Evolutionary conservation across 2,329 filamentous ascomycete species (phyloP), one percentile per base, ranked within the genome.

Genomic region (Xylaria sp.): DNA sequence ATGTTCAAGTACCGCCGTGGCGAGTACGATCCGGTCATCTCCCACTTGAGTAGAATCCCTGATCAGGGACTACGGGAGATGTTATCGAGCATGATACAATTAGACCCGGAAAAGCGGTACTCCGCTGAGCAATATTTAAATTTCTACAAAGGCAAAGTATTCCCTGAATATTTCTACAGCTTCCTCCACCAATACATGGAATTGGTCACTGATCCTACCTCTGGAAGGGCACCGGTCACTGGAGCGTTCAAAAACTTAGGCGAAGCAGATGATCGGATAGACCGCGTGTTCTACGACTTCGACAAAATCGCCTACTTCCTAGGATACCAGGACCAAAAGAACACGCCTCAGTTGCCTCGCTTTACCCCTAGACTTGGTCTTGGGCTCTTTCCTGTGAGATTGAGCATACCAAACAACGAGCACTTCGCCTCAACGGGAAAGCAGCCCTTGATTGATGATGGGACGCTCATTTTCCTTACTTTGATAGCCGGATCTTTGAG

Each of bases 171-270:
- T 78, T 99, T 99, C 72, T 98, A 97, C 81, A 96, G 88, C 74
- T 98, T 99, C 74, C 82, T 99, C 33, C 95, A 99, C 74, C 94
- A 97, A 72, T 97, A 99, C 74, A 97, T 99, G 92, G 92, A 92
- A 69, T 85, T 96, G 57, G 92, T 99, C 65, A 98, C 95, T 3
- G 93, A 98, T 74, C 91, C 94, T 0, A 92, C 90, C 0, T 92
- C 92, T 1, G 92, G 92, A 0, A 89, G 90, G 67, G 88, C 86
- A 55, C 85, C 89, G 11, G 84, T 92, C 43, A 89, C 89, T 9
- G 86, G 90, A 1, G 83, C 87, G 11, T 79, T 83, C 2, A 87
- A 86, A 67, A 96, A 94, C 71, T 82, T 94, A 55, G 91, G 91
- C 63, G 93, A 97, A 76, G 89, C 93, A 1, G 95, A 99, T 76